Evolutionary conservation across 106 monocot genomes (phyloP), one percentile per base, ranked within the genome.

Genomic region (Vanilla planifolia): DNA sequence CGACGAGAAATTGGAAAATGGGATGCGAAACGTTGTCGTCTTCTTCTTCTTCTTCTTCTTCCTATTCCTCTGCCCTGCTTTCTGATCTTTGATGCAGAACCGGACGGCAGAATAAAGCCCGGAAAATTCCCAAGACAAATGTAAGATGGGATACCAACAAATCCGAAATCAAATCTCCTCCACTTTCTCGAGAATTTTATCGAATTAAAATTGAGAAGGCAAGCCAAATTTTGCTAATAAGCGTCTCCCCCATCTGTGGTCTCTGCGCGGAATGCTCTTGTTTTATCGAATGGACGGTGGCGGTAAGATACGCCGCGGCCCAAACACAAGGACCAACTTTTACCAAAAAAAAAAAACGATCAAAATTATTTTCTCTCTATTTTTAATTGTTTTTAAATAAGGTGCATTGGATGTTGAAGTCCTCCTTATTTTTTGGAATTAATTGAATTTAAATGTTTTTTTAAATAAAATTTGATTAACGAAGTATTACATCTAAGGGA

Each of bases 91-190:
- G 16, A 53, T 16, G 13, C 4, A 50, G 17, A 53, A 28, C 24
- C 53, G 15, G 29, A 9, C n/a, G 45, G 50, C 25, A 47, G 21
- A 50, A 16, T 11, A 8, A 10, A 16, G 15, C 13, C 13, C 8
- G 16, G 45, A 45, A 16, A 10, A 45, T 14, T 5, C 30, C 53
- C 53, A 13, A 53, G 28, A 10, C 27, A 53, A 53, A 30, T 53
- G 28, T 24, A 11, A 53, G 4, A 13, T 0, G 28, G 30, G 11
- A 2, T 11, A 53, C 5, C 2, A 1, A 11, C 1, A 29, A 29
- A 30, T 53, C 53, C 15, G 15, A 27, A 51, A 51, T n/a, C 53
- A 53, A 53, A 53, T 53, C 29, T 32, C 53, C 15, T 30, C 53
- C n/a, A 28, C 53, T 30, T 30, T 16, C 53, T 30, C 14, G 29